Evolutionary conservation across 305 asterid species (phyloP), one percentile per base, ranked within the genome.

Genomic region (Euphrasia arctica): DNA sequence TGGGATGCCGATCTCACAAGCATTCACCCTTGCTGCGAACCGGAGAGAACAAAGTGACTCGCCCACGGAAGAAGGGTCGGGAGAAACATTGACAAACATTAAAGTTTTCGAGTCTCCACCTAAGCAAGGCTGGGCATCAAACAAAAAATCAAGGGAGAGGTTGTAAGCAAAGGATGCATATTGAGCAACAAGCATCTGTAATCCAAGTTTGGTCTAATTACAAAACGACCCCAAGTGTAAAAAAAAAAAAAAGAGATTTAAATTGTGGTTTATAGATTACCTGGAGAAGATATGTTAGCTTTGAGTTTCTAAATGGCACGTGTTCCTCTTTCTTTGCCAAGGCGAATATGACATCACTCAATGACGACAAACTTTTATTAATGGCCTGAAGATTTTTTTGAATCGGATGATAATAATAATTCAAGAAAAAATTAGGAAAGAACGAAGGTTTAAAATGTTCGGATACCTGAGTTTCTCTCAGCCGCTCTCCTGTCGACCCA

Each of bases 261-360:
- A 3, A 59, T 60, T 18, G 39, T 27, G 43, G 31, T n/a, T 45
- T 4, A 50, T 48, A n/a, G n/a, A 43, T 47, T 87, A 93, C 97
- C 99, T 93, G 96, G 75, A 93, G 97, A 82, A 93, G 96, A 79
- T 94, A 94, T 0, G 97, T 94, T 11, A 94, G 85, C 72, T 91
- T 91, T 34, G 99, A 94, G 81, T 94, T 94, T 71, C 99, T 81
- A 64, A 81, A 94, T 0, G 98, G 98, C n/a, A 94, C 85, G 54
- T 91, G 96, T 76, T 94, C 98, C 71, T 94, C 98, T 69, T 87
- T 91, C 86, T 90, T 91, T 1, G 97, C 95, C 79, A 94, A 72
- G 8, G 99, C 90, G 79, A 88, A 94, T 74, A 91, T 94, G 73
- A 94, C 99, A 73, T 94, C 97, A 64, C 95, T 88, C 39, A 94